Percentiles rank a stretch among this genome's conserved stretches.
These are phyloP conservation scores for Blastosporella zonata DNA, from an alignment of 1,284 basidiomycete species.

Conservation along the genomic window DNA sequence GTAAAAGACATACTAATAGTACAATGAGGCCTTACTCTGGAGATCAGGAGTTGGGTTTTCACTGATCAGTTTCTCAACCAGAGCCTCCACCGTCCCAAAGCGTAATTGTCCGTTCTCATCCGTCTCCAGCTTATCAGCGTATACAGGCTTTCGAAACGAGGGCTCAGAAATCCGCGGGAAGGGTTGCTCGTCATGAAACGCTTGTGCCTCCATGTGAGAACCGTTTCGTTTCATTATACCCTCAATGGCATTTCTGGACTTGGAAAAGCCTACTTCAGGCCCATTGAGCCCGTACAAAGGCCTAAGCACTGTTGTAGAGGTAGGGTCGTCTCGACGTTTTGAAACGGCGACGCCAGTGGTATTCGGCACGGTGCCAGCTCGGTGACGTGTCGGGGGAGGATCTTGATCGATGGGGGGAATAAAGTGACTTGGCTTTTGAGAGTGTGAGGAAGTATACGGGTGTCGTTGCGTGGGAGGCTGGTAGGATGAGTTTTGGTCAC, in stretches of 20 bases:
- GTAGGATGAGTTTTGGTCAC: constrained; percentile 32
- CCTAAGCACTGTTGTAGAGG: not conserved
- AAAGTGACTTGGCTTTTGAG: constrained; percentile 32
- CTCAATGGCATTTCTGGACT: constrained; percentile 14
- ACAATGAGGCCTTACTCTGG: constrained; percentile 37
- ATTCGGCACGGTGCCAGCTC: constrained; percentile 14
- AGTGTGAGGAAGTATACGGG: constrained; percentile 23
- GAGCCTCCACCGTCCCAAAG: constrained; percentile 64
- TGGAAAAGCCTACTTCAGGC: constrained; percentile 19
- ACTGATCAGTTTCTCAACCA: constrained; percentile 68
- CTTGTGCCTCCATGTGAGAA: constrained; percentile 16
- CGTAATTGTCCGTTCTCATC: constrained; percentile 58
- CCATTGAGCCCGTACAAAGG: constrained; percentile 8
- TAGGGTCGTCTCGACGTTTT: constrained; percentile 10
- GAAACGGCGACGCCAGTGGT: not conserved
- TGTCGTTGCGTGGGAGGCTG: constrained; percentile 40
- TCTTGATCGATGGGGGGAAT: constrained; percentile 6
- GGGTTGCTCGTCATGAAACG: constrained; percentile 11
- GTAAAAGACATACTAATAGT: constrained; percentile 3
- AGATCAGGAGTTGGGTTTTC: constrained; percentile 40
- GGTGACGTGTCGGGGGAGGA: constrained; percentile 7
- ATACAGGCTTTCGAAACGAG: constrained; percentile 43
- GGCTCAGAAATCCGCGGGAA: constrained; percentile 3
- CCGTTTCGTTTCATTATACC: constrained; percentile 14
- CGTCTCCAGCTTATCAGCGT: constrained; percentile 55